phyloP scores from a whole-genome alignment of 805 yeast genomes.

The Starmerella floricola region DNA sequence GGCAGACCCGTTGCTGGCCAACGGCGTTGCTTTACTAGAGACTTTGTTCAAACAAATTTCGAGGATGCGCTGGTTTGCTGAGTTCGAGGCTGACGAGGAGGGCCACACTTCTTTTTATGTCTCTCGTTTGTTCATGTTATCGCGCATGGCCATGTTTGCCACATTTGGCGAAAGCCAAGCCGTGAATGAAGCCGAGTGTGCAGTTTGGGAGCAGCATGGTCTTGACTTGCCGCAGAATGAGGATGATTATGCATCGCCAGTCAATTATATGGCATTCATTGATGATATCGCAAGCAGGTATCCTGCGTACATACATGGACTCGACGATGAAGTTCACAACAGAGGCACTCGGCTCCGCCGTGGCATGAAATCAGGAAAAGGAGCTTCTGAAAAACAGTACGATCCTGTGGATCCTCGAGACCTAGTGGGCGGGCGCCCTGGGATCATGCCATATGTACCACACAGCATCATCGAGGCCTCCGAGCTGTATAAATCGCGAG shows the following conservation, averaged over 20 bases:
- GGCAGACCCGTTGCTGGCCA: constrained; percentile 4
- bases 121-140: constrained; percentile 10
- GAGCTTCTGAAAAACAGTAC: not conserved
- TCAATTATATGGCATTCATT: constrained; percentile 72
- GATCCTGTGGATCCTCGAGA: constrained; percentile 14
- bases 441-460: constrained; percentile 38
- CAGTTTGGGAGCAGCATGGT: constrained; percentile 36
- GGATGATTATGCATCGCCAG: constrained; percentile 46
- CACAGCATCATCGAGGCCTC: constrained; percentile 71
- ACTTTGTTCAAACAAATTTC: constrained; percentile 13
- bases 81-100: constrained; percentile 3
- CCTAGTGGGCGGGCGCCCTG: constrained; percentile 5
- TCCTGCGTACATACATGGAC: constrained; percentile 50
- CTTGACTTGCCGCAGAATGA: constrained; percentile 20
- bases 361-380: constrained; percentile 21
- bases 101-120: not conserved
- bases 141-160: constrained; percentile 26
- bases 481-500: constrained; percentile 47
- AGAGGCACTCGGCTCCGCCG: constrained; percentile 34
- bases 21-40: constrained; percentile 8
- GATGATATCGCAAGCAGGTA: constrained; percentile 49
- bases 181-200: constrained; percentile 36
- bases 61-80: constrained; percentile 17
- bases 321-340: constrained; percentile 35
- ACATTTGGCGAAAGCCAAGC: constrained; percentile 49